Evolutionary conservation across 139 green algal species (phyloP), one percentile per base, ranked within the genome.

Genomic region (Closterium sp.): DNA sequence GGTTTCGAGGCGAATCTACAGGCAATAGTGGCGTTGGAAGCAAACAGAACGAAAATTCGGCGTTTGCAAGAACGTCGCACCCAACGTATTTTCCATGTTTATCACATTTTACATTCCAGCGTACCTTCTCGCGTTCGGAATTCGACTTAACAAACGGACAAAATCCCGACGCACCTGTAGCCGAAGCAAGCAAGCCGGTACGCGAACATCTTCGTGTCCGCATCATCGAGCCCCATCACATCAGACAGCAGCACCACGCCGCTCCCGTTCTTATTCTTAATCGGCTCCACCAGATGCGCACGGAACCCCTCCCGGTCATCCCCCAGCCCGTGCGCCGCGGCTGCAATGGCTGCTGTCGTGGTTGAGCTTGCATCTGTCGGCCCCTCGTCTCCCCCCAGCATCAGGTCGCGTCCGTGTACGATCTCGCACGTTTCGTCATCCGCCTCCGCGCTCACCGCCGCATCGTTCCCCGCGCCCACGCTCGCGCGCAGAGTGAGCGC

Each of bases 221-320:
- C 24, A 31, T 87, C 86, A 38, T 62, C 87, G n/a, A 85, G 21
- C 9, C 91, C 91, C 29, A 88, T 50, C 28, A 93, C 62, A 87
- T 93, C 91, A 31, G 79, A 85, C 86, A 93, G 88, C 24, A 93
- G 38, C 87, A 93, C 32, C 85, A 93, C 91, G 32, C 91, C 91
- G 73, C 31, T 88, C 24, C 91, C 91, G 79, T 91, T 93, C 30
- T 87, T 91, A 88, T 93, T 93, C 87, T 93, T 93, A n/a, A 91
- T 28, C 31, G 91, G 31, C 32, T 91, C n/a, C 29, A 87, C 86
- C 31, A 93, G 79, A 31, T 91, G 38, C 31, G 86, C 91, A 4
- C 27, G 87, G 42, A 93, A 91, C 91, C 24, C n/a, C 24, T 91
- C 31, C 34, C 30, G 31, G 28, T 34, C 45, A 2, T 38, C 73